Base-by-base conservation (phyloP, 352 stramenopile genomes). In the Phytophthora podocarpi region DNA sequence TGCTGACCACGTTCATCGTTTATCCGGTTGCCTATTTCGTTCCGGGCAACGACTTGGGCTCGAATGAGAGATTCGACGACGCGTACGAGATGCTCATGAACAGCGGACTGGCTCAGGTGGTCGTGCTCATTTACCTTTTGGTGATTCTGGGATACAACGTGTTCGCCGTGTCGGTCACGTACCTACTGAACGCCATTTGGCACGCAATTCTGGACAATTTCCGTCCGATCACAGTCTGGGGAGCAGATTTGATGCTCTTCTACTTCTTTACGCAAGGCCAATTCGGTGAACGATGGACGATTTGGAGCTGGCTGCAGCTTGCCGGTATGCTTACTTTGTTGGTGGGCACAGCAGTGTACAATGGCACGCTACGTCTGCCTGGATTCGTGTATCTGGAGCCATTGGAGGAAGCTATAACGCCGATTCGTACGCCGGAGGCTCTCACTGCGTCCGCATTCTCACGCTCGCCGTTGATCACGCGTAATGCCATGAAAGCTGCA, bases 151-250 rank as follows among this genome's bases (percentile, higher is more conserved):
- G 88, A 39, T 99, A 98, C 85, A 99, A 99, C 72, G 91, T 98
- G 16, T 97, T 99, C 64, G 95, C 95, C 11, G 95, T 99, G 13
- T 94, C 97, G 43, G 95, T 99, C 8, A 99, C 96, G 34, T 98
- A 97, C 55, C 75, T 98, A 55, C 73, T 99, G 28, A 98, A 97
- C 78, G 97, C 90, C 35, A 96, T 99, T 42, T 99, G 96, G 96
- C 96, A 99, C 80, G 97, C 96, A 26, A 99, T 99, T 70, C 74
- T 99, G 11, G 96, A 99, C 83, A 99, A 99, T 67, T 99, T 99
- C 76, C 85, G 95, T 30, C 95, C 96, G 9, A 98, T 99, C 61
- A 98, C 93, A 9, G 95, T 99, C 11, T 99, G 97, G 96, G 82
- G 72, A 16, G 91, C 82, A 12, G 97, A 99, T 78, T 76, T 99